Evolutionary conservation across 768 basidiomycete species (phyloP).

Genomic region (Mycena indigotica): DNA sequence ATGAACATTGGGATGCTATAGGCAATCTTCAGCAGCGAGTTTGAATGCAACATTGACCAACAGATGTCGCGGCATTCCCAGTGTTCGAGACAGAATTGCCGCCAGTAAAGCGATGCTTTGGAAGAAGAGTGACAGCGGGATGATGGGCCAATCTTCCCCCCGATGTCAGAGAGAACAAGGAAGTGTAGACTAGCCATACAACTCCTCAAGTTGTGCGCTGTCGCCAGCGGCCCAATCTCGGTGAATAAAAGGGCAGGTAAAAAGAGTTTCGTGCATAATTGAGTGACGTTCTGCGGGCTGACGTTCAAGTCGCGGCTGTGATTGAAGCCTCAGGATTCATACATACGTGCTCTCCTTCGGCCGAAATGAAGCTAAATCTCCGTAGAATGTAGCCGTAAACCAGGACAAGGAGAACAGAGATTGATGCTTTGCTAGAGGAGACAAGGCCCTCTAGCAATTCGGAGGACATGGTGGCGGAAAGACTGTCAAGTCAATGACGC

Average conservation of each 20-base stretch:
- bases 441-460: slow-evolving; percentile 11
- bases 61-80: slow-evolving; percentile 19
- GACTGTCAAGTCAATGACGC: neutral
- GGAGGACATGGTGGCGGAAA: slow-evolving; percentile 4
- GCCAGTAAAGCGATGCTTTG: slow-evolving; percentile 13
- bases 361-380: slow-evolving; percentile 12
- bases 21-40: neutral
- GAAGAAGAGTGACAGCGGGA: slow-evolving; percentile 21
- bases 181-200: slow-evolving; percentile 4
- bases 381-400: slow-evolving; percentile 18
- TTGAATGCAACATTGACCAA: neutral
- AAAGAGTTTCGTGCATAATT: slow-evolving; percentile 17
- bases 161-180: neutral
- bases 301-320: no score
- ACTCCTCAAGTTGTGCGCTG: slow-evolving; percentile 10
- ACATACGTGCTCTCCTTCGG: slow-evolving; percentile 19
- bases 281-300: slow-evolving; percentile 7
- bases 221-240: slow-evolving; percentile 20
- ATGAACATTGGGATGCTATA: slow-evolving; percentile 21
- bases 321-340: neutral
- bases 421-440: slow-evolving; percentile 15
- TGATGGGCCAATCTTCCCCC: slow-evolving; percentile 20
- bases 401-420: slow-evolving; percentile 18
- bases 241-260: slow-evolving; percentile 21
- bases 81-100: neutral